Conservation (phyloP, 345 rosid species). For the Turnera subulata region DNA sequence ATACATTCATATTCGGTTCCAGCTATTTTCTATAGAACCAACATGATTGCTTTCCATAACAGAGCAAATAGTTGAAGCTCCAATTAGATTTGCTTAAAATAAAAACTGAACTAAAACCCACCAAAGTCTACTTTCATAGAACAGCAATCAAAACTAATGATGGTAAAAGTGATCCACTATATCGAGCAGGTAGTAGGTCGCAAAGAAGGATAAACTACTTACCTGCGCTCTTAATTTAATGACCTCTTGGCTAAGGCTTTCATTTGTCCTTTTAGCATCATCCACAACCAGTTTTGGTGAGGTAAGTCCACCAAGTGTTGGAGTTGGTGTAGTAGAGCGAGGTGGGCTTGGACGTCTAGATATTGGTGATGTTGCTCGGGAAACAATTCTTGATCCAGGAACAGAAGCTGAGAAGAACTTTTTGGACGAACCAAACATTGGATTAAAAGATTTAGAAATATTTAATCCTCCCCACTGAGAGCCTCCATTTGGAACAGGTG, state of each 20-base stretch:
- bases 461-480: slow-evolving; percentile 83
- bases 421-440: slow-evolving; percentile 89
- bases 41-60: neutral
- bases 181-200: neutral
- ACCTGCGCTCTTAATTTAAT: slow-evolving; percentile 90
- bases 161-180: slow-evolving; percentile 2
- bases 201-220: slow-evolving; percentile 9
- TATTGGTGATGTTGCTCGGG: slow-evolving; percentile 98
- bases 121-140: neutral
- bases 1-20: neutral
- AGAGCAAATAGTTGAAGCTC: too few species aligned
- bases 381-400: slow-evolving; percentile 97
- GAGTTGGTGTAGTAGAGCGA: slow-evolving; percentile 97
- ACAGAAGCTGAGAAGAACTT: slow-evolving; percentile 97
- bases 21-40: too few species aligned
- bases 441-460: slow-evolving; percentile 75
- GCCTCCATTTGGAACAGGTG: slow-evolving; percentile 87
- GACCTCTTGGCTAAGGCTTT: slow-evolving; percentile 81
- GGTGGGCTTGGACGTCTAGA: slow-evolving; percentile 94
- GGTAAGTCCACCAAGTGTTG: slow-evolving; percentile 83
- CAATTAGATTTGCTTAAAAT: too few species aligned
- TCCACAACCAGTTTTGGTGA: slow-evolving; percentile 71
- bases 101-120: too few species aligned
- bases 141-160: neutral
- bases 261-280: slow-evolving; percentile 74